Percentiles rank a stretch among this genome's conserved stretches.
Conservation (phyloP, 345 rosid species). For the Citrus trifoliata region DNA sequence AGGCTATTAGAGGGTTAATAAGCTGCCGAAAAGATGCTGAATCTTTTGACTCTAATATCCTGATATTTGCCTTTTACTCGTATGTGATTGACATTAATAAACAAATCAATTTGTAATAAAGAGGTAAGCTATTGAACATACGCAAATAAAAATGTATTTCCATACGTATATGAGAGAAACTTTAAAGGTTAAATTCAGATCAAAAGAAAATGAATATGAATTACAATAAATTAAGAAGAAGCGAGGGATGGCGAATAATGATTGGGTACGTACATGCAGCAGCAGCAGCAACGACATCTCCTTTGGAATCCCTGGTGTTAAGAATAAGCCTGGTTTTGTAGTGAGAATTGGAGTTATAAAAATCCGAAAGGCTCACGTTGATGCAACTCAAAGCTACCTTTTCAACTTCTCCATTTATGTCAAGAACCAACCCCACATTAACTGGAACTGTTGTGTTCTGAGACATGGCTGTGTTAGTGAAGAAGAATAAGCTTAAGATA, state of each 20-base stretch:
- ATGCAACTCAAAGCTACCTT: conserved; percentile 39
- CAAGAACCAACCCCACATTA: conserved; percentile 52
- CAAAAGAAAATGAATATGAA: too few relatives aligned
- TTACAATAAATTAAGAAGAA: background rate
- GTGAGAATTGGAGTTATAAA: conserved; percentile 30
- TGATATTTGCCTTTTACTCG: too few relatives aligned
- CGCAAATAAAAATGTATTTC: too few relatives aligned
- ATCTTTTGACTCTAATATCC: too few relatives aligned
- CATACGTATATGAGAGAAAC: too few relatives aligned
- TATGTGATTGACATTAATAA: too few relatives aligned
- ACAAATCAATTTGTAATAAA: too few relatives aligned
- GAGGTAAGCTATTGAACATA: too few relatives aligned
- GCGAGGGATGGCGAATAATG: too few relatives aligned
- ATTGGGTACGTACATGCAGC: conserved; percentile 43
- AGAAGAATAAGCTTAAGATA: background rate
- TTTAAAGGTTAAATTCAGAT: too few relatives aligned
- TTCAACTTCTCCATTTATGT: conserved; percentile 20
- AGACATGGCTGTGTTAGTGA: conserved; percentile 14
- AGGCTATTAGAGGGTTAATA: too few relatives aligned
- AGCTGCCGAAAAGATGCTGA: too few relatives aligned
- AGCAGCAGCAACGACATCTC: conserved; percentile 47
- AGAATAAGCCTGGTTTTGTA: conserved; percentile 50
- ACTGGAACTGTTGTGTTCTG: conserved; percentile 23
- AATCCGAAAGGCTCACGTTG: conserved; percentile 52
- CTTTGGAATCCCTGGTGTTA: conserved; percentile 34